A percentile compares a stretch with the other conserved stretches of the same genome.
Conservation (phyloP, 192 early-diverging fungal species). For the Kappamyces sp. region DNA sequence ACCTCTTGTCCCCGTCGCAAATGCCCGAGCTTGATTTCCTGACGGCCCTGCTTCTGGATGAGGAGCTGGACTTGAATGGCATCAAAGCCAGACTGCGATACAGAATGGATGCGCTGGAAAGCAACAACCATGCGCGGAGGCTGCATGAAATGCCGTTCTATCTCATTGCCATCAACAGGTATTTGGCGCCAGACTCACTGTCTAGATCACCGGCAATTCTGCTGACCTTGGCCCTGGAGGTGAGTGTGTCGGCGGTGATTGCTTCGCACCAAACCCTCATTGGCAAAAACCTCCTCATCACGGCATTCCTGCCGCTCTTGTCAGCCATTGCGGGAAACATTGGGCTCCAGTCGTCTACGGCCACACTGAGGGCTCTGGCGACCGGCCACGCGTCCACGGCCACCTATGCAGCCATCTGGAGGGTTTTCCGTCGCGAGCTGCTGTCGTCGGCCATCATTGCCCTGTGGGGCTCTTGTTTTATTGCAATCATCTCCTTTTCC, state of each 20-base stretch:
- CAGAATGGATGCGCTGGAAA: neutral
- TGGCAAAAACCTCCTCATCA: slow-evolving; percentile 22
- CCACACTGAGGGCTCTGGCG: slow-evolving; percentile 38
- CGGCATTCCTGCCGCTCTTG: slow-evolving; percentile 37
- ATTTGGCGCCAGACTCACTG: no score
- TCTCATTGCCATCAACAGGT: slow-evolving; percentile 23
- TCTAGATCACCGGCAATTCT: slow-evolving; percentile 31
- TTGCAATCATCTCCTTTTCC: no score
- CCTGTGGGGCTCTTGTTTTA: neutral
- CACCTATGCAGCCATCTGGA: slow-evolving; percentile 16
- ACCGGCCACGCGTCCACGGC: slow-evolving; percentile 35
- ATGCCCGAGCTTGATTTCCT: no score
- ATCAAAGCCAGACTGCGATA: no score
- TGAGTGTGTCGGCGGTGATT: slow-evolving; percentile 33
- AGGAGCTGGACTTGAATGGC: no score
- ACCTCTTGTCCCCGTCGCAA: no score
- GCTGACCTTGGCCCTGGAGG: slow-evolving; percentile 28
- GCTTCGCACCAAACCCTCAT: slow-evolving; percentile 15
- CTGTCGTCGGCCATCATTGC: slow-evolving; percentile 16
- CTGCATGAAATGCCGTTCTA: slow-evolving; percentile 28
- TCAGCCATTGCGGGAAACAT: slow-evolving; percentile 39
- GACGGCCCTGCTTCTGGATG: no score
- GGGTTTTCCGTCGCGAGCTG: slow-evolving; percentile 30
- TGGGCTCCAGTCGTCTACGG: slow-evolving; percentile 38
- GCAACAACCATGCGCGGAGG: slow-evolving; percentile 9